Percentiles rank a stretch among this genome's conserved stretches.
These are phyloP conservation scores for Ceratocystis variospora DNA, from an alignment of 2,329 filamentous ascomycete genomes.

Conservation along the genomic window DNA sequence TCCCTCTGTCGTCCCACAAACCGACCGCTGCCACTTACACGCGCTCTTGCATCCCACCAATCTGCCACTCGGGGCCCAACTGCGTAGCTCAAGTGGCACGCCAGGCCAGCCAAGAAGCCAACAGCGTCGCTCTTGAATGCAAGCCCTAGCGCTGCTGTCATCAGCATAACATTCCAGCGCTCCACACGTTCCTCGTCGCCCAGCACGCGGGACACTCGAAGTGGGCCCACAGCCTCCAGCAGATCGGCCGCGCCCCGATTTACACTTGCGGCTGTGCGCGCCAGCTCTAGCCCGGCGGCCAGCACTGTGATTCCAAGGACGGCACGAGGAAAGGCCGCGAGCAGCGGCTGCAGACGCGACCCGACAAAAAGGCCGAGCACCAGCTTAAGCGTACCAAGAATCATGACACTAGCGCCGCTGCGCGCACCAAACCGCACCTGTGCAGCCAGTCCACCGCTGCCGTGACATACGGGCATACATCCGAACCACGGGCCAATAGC, in stretches of 20 bases:
- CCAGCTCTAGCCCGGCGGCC: constrained; percentile 75
- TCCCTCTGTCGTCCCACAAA: constrained; percentile 23
- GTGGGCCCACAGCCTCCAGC: constrained; percentile 22
- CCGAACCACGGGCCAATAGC: constrained; percentile 79
- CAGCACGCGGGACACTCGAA: constrained; percentile 31
- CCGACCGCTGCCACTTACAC: constrained; percentile 13
- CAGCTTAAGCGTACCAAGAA: constrained; percentile 66
- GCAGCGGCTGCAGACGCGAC: constrained; percentile 54
- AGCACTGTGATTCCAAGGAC: constrained; percentile 80
- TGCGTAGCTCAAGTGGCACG: constrained; percentile 59
- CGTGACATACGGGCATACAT: constrained; percentile 90
- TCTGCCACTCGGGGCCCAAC: constrained; percentile 32
- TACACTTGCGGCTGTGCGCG: constrained; percentile 69
- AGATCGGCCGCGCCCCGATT: constrained; percentile 55
- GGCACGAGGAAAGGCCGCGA: constrained; percentile 59
- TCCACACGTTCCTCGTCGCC: constrained; percentile 56
- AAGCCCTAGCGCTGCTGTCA: constrained; percentile 67
- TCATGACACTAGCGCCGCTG: constrained; percentile 67
- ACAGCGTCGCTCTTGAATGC: constrained; percentile 84
- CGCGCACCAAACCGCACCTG: constrained; percentile 86
- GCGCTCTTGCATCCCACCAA: constrained; percentile 25
- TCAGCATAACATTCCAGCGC: constrained; percentile 80
- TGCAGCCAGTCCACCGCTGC: constrained; percentile 76
- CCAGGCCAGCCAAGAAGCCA: constrained; percentile 68
- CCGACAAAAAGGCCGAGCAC: constrained; percentile 63